Conservation (phyloP, 257 asterid species). For the Salvia hispanica region DNA sequence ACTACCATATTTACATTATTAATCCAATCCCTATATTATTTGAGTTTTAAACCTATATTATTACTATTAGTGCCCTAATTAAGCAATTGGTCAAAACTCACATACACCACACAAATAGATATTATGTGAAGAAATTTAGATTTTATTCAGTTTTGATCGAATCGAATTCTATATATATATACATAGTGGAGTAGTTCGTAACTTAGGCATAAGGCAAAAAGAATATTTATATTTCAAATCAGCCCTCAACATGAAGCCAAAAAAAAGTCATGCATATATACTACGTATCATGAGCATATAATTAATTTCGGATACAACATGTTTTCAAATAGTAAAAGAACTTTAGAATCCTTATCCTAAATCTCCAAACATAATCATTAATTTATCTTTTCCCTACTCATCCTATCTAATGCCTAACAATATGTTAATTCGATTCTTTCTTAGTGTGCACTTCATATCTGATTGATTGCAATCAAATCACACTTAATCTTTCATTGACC, state of each 20-base stretch:
- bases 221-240: not conserved
- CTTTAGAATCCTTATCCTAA: conserved; percentile 31
- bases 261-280: not conserved
- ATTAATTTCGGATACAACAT: not conserved
- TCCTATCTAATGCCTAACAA: conserved; percentile 10
- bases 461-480: not conserved
- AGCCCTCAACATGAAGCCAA: not conserved
- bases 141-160: no score
- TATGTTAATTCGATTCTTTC: conserved; percentile 13
- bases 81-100: no score
- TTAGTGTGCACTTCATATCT: not conserved
- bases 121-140: no score
- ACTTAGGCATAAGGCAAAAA: no score
- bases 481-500: not conserved
- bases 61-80: no score
- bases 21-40: no score
- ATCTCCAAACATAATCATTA: conserved; percentile 4
- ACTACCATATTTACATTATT: no score
- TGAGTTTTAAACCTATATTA: no score
- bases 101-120: no score
- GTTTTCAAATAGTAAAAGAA: conserved; percentile 3
- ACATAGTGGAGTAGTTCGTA: no score
- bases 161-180: no score
- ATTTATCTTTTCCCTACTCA: conserved; percentile 26
- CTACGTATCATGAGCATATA: conserved; percentile 12